A percentile compares a stretch with the other conserved stretches of the same genome.
Conservation (phyloP, 1,284 basidiomycete genomes). For the Xerocomus cyaneibrunnescens region DNA sequence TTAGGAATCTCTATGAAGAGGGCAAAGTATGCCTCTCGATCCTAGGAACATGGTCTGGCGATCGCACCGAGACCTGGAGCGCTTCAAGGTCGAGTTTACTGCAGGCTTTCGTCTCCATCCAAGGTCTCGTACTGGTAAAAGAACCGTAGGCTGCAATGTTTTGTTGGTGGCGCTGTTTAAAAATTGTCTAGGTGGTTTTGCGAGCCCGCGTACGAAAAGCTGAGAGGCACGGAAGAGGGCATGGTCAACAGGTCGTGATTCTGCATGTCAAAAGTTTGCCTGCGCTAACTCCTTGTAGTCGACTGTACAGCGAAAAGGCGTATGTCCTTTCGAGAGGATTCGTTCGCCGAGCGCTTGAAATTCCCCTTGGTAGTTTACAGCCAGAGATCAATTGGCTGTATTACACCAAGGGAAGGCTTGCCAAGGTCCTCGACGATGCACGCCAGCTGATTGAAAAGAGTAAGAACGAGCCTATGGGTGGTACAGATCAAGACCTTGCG, state of each 20-base stretch:
- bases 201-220: slow-evolving; percentile 89
- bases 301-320: slow-evolving; percentile 88
- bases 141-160: slow-evolving; percentile 64
- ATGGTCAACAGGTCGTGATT: slow-evolving; percentile 68
- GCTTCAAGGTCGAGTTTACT: slow-evolving; percentile 79
- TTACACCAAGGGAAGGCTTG: slow-evolving; percentile 60
- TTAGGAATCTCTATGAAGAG: slow-evolving; percentile 89
- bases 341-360: slow-evolving; percentile 80
- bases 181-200: slow-evolving; percentile 71
- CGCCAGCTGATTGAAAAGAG: slow-evolving; percentile 69
- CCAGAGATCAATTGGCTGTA: slow-evolving; percentile 78
- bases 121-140: slow-evolving; percentile 89
- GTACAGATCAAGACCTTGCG: slow-evolving; percentile 56
- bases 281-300: slow-evolving; percentile 42
- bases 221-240: slow-evolving; percentile 86
- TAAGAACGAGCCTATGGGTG: slow-evolving; percentile 39
- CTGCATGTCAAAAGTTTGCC: not conserved
- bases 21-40: slow-evolving; percentile 94
- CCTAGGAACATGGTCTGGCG: slow-evolving; percentile 90
- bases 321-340: slow-evolving; percentile 90
- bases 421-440: slow-evolving; percentile 67
- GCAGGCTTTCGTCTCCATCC: slow-evolving; percentile 92
- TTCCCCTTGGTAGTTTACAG: slow-evolving; percentile 70
- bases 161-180: slow-evolving; percentile 3
- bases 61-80: slow-evolving; percentile 84